Evolutionary conservation across 2,329 filamentous ascomycete species (phyloP).

Genomic region (Talaromyces sp.): DNA sequence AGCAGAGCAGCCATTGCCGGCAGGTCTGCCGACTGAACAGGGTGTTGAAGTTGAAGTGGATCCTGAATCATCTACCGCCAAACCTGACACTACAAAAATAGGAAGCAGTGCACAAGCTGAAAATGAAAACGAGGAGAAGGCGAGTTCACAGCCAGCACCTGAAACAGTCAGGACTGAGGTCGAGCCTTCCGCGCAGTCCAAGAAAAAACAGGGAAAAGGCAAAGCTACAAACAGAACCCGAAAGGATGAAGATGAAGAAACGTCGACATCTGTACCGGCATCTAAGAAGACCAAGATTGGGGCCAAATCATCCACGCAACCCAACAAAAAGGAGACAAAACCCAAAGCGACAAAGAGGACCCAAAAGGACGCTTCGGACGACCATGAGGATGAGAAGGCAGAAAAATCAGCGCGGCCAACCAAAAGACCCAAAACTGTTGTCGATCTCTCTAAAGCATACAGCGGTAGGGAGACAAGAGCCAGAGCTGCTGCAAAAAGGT

Average conservation of each 20-base stretch:
- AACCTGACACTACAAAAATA: neutral
- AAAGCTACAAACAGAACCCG: neutral
- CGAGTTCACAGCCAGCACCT: neutral
- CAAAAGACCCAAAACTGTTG: neutral
- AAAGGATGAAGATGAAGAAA: neutral
- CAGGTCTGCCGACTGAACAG: neutral
- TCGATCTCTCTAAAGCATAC: neutral
- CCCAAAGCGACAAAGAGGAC: neutral
- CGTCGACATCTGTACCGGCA: neutral
- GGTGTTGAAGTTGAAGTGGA: neutral
- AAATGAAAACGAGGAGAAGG: neutral
- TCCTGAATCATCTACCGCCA: neutral
- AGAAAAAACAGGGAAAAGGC: neutral
- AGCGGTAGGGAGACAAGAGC: neutral
- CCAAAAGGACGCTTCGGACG: neutral
- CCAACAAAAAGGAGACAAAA: neutral
- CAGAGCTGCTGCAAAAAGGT: neutral
- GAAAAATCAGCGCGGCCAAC: neutral
- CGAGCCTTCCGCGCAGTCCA: neutral
- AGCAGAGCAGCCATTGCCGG: neutral
- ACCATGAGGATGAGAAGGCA: neutral
- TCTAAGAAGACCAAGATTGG: neutral
- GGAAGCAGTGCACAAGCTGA: neutral
- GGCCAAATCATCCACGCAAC: neutral
- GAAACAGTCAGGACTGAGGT: neutral